These are phyloP conservation scores for Selaginella moellendorffii DNA, from an alignment of 75 land plant genomes.

Conservation along the genomic window DNA sequence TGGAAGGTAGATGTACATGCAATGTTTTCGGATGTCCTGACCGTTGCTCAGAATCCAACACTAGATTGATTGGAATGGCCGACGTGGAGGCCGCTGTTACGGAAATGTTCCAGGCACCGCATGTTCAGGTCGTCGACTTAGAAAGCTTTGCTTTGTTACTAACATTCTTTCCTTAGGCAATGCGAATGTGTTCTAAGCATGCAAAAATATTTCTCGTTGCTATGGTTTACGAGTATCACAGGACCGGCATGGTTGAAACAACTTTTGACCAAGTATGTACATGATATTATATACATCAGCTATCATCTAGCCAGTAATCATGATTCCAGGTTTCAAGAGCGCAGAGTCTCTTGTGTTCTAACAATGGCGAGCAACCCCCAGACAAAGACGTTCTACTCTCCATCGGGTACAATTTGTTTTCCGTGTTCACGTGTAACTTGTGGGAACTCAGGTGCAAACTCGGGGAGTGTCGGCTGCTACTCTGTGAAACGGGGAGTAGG, in stretches of 20 bases:
- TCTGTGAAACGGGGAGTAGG: conserved; percentile 65
- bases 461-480: conserved; percentile 65
- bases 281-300: conserved; percentile 9
- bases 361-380: conserved; percentile 54
- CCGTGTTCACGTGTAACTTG: not conserved
- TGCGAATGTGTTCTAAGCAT: conserved; percentile 50
- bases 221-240: conserved; percentile 77
- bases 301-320: not conserved
- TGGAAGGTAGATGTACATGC: not conserved
- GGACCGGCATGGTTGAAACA: conserved; percentile 69
- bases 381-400: conserved; percentile 56
- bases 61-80: conserved; percentile 43
- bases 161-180: no score
- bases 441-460: conserved; percentile 57
- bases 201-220: conserved; percentile 83
- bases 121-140: conserved; percentile 46
- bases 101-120: conserved; percentile 98
- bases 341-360: conserved; percentile 38
- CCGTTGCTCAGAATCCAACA: not conserved
- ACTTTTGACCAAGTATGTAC: conserved; percentile 79
- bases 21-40: not conserved
- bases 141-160: no score
- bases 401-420: conserved; percentile 39
- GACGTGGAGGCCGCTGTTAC: conserved; percentile 83
- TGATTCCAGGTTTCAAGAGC: conserved; percentile 52